Percentiles rank a stretch among this genome's conserved stretches.
Conservation (phyloP, 352 stramenopile species). For the Phytophthora pini region DNA sequence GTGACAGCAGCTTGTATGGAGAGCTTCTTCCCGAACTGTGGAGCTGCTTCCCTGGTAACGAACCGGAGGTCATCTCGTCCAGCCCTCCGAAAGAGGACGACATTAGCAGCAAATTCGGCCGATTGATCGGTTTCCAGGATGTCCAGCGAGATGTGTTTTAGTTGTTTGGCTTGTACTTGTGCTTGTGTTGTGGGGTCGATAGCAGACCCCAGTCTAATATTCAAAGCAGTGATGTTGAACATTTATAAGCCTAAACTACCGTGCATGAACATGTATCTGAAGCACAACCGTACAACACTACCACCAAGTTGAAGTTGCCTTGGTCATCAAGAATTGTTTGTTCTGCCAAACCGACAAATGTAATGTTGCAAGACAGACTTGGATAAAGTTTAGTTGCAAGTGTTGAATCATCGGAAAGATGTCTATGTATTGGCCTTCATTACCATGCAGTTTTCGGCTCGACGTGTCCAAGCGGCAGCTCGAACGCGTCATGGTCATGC, state of each 20-base stretch:
- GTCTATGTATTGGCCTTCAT: conserved; percentile 47
- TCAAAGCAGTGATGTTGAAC: conserved; percentile 2
- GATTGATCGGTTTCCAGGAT: conserved; percentile 65
- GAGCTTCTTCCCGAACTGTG: conserved; percentile 65
- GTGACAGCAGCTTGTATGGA: conserved; percentile 49
- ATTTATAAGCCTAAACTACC: background rate
- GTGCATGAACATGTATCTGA: background rate
- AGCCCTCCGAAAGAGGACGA: conserved; percentile 40
- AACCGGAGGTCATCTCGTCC: conserved; percentile 18
- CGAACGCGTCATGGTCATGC: conserved; percentile 35
- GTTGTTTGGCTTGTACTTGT: conserved; percentile 2
- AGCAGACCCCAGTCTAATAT: conserved; percentile 17
- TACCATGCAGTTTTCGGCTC: conserved; percentile 49
- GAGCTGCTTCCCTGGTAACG: conserved; percentile 57
- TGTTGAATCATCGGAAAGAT: conserved; percentile 18
- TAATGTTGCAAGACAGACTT: background rate
- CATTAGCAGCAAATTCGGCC: conserved; percentile 65
- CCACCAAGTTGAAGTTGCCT: conserved; percentile 4
- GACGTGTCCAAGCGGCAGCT: conserved; percentile 26
- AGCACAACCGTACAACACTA: background rate
- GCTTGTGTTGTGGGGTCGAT: conserved; percentile 12
- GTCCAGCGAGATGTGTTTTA: conserved; percentile 73
- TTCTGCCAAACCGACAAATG: background rate
- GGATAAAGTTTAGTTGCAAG: background rate
- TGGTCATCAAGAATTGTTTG: background rate